These are phyloP conservation scores for Colletotrichum liriopes DNA, from an alignment of 2,329 filamentous ascomycete genomes.

Conservation along the genomic window DNA sequence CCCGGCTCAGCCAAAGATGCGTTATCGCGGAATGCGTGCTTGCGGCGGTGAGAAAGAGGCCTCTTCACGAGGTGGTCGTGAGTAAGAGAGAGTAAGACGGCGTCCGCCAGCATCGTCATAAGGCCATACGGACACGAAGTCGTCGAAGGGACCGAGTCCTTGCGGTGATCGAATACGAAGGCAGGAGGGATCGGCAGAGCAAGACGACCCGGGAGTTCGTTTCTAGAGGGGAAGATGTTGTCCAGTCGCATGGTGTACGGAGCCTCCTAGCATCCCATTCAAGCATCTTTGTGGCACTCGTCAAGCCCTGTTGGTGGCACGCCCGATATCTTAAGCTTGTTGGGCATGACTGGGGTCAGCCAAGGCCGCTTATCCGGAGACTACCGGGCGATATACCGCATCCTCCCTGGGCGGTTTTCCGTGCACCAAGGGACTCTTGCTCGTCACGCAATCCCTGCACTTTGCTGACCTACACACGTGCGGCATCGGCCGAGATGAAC, in stretches of 20 bases:
- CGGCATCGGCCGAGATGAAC: constrained; percentile 29
- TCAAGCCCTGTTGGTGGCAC: constrained; percentile 27
- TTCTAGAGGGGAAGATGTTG: constrained; percentile 11
- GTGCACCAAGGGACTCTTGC: background rate
- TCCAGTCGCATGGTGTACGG: constrained; percentile 13
- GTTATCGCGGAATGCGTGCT: background rate
- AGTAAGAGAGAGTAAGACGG: background rate
- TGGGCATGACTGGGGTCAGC: background rate
- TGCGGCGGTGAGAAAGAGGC: background rate
- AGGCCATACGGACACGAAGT: background rate
- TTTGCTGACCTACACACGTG: constrained; percentile 34
- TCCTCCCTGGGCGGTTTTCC: constrained; percentile 20
- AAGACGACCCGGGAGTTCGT: constrained; percentile 10
- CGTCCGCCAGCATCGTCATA: constrained; percentile 5
- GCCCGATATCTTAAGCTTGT: constrained; percentile 32
- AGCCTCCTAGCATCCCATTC: constrained; percentile 1
- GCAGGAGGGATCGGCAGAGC: constrained; percentile 19
- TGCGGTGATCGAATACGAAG: constrained; percentile 15
- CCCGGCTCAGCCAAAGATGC: background rate
- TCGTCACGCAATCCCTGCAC: constrained; percentile 15
- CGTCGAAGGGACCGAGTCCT: background rate
- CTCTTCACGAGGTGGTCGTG: background rate
- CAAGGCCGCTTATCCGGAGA: constrained; percentile 5
- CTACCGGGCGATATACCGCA: constrained; percentile 16
- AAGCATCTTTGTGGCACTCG: background rate